Evolutionary conservation across 768 basidiomycete species (phyloP).

Genomic region (Harrya chromipes): DNA sequence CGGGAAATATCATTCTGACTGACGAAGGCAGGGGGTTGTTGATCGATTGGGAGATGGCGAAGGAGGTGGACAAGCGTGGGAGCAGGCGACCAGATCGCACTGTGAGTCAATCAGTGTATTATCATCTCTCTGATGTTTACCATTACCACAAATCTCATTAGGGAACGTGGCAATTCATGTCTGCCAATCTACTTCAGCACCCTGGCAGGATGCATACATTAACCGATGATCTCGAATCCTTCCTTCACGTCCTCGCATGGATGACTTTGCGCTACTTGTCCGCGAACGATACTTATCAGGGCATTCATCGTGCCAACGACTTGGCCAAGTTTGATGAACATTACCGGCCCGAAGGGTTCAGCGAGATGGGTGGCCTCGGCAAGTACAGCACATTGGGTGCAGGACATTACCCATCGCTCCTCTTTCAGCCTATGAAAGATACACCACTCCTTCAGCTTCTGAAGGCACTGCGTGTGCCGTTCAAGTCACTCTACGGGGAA

Average conservation of each 20-base stretch:
- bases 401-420: too few species aligned
- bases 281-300: too few species aligned
- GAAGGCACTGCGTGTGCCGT: not conserved
- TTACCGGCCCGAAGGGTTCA: too few species aligned
- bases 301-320: too few species aligned
- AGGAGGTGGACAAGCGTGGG: not conserved
- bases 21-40: constrained; percentile 13
- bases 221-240: constrained; percentile 34
- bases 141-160: not conserved
- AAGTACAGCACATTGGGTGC: too few species aligned
- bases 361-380: too few species aligned
- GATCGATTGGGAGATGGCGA: constrained; percentile 28
- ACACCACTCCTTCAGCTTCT: not conserved
- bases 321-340: too few species aligned
- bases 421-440: not conserved
- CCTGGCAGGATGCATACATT: constrained; percentile 18
- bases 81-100: not conserved
- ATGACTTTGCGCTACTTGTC: not conserved
- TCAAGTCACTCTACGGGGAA: not conserved
- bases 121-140: too few species aligned
- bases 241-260: constrained; percentile 15
- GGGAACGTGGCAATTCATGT: constrained; percentile 9
- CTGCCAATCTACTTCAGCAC: constrained; percentile 13
- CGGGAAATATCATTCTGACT: constrained; percentile 22
- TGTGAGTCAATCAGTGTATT: not conserved